Conservation (phyloP, 2,329 filamentous ascomycete genomes). For the Diaporthe longicolla region DNA sequence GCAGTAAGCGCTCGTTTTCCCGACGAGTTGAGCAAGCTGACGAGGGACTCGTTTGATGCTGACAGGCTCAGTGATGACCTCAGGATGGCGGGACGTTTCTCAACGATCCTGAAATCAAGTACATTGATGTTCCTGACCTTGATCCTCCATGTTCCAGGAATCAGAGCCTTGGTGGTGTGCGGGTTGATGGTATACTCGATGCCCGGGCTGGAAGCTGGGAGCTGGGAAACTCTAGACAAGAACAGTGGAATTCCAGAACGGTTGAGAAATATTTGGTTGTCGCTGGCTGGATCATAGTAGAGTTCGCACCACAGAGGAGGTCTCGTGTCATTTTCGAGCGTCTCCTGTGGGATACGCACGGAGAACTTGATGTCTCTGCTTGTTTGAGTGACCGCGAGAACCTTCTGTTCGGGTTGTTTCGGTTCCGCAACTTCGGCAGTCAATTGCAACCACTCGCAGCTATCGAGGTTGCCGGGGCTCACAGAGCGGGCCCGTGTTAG, state of each 20-base stretch:
- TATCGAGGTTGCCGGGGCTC: constrained; percentile 67
- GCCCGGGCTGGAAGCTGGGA: constrained; percentile 53
- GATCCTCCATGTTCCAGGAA: constrained; percentile 71
- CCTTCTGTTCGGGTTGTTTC: constrained; percentile 67
- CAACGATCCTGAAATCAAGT: constrained; percentile 70
- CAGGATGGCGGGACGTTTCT: constrained; percentile 63
- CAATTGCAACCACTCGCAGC: constrained; percentile 70
- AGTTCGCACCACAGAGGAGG: constrained; percentile 72
- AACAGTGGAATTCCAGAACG: constrained; percentile 68
- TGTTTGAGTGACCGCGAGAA: constrained; percentile 73
- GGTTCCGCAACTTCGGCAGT: constrained; percentile 67
- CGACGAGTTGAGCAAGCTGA: constrained; percentile 59
- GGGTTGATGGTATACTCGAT: constrained; percentile 56
- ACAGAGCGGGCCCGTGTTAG: constrained; percentile 68
- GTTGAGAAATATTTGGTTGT: constrained; percentile 70
- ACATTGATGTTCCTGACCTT: constrained; percentile 63
- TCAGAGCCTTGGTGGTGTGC: constrained; percentile 60
- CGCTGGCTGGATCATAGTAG: constrained; percentile 72
- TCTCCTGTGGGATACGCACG: constrained; percentile 67
- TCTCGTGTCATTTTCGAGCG: constrained; percentile 57
- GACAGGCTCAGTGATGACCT: constrained; percentile 50
- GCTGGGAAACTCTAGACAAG: constrained; percentile 61
- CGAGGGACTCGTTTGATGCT: constrained; percentile 43
- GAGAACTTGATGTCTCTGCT: constrained; percentile 72
- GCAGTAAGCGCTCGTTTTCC: constrained; percentile 65